A percentile compares a stretch with the other conserved stretches of the same genome.
Conservation (phyloP, 805 yeast species). For the Barnettozyma botsteinii region DNA sequence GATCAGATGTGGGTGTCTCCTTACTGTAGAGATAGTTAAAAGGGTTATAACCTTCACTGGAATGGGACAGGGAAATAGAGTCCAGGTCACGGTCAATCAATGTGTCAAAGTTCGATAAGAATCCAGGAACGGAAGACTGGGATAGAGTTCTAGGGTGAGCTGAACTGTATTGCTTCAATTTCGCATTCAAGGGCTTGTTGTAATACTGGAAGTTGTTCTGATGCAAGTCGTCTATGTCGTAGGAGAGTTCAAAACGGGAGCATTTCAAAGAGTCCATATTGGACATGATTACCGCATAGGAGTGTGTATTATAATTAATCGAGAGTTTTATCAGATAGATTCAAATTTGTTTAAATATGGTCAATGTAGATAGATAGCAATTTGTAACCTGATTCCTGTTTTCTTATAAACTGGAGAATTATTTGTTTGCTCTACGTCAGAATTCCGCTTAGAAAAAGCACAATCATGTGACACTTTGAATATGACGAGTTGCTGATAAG, state of each 20-base stretch:
- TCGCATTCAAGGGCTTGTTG: slow-evolving; percentile 5
- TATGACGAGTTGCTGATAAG: too few relatives aligned
- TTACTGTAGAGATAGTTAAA: not conserved
- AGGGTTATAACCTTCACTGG: not conserved
- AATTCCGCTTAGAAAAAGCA: too few relatives aligned
- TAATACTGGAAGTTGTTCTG: slow-evolving; percentile 3
- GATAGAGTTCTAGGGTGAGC: slow-evolving; percentile 1
- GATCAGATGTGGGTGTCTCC: not conserved
- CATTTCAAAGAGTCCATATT: not conserved
- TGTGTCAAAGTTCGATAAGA: not conserved
- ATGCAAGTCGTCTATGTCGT: not conserved
- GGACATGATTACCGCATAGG: too few relatives aligned
- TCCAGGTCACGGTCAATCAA: not conserved
- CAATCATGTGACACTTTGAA: too few relatives aligned
- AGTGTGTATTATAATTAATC: too few relatives aligned
- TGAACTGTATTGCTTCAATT: slow-evolving; percentile 1
- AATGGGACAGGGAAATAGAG: not conserved
- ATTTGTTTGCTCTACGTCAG: too few relatives aligned
- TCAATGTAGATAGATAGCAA: too few relatives aligned
- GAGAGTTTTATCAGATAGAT: too few relatives aligned
- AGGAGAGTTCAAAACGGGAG: slow-evolving; percentile 6
- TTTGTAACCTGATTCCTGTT: too few relatives aligned
- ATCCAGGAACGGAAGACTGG: not conserved
- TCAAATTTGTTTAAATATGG: too few relatives aligned
- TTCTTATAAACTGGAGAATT: too few relatives aligned